Evolutionary conservation across 495 filamentous ascomycete genomes (phyloP).

Genomic region (Neurospora sp.): DNA sequence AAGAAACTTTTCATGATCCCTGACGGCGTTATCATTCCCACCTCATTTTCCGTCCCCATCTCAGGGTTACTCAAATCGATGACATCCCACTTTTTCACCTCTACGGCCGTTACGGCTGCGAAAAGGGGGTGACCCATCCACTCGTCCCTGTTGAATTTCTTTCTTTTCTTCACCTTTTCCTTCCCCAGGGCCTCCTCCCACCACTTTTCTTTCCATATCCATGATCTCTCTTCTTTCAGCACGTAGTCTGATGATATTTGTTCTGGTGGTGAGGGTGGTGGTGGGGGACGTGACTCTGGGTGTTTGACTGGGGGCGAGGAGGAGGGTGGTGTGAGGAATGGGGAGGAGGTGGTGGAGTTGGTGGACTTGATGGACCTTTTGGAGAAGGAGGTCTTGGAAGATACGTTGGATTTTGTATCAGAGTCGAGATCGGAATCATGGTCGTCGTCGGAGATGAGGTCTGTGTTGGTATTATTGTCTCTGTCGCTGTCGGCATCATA

Average conservation of each 20-base stretch:
- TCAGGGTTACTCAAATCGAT: not conserved
- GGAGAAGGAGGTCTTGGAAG: not conserved
- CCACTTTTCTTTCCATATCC: slow-evolving; percentile 37
- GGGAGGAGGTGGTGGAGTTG: not conserved
- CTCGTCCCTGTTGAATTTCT: not conserved
- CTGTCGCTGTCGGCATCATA: not conserved
- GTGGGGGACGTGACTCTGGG: not conserved
- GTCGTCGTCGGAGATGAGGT: not conserved
- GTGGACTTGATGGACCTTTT: not conserved
- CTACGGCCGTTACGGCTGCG: not conserved
- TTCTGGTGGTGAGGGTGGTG: not conserved
- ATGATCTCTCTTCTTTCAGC: not conserved
- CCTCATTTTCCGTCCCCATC: too few relatives aligned
- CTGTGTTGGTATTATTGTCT: not conserved
- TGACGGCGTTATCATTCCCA: too few relatives aligned
- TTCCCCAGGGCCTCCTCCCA: slow-evolving; percentile 35
- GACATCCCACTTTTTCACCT: not conserved
- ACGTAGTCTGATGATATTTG: not conserved
- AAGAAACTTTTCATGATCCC: not conserved
- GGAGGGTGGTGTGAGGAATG: not conserved
- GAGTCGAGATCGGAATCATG: not conserved
- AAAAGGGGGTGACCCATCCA: not conserved
- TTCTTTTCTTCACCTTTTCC: not conserved
- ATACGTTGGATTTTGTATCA: not conserved
- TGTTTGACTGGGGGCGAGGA: not conserved